Base-by-base conservation (phyloP, 2,329 filamentous ascomycete genomes). In the Cercospora zeae-maydis region DNA sequence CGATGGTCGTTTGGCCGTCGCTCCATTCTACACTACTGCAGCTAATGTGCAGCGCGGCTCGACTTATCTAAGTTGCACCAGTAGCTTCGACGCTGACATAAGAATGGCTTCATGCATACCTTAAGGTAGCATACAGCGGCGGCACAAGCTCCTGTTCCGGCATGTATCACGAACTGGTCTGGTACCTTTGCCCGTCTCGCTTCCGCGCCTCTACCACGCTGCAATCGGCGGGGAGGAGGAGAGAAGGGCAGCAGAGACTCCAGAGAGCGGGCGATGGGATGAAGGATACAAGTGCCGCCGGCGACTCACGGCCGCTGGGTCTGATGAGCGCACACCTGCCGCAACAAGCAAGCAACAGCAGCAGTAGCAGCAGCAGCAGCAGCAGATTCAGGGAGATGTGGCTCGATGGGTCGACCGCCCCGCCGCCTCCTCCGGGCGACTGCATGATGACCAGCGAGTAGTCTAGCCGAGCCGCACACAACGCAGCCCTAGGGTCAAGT, bases 21-120 rank as follows among this genome's bases (percentile, higher is more conserved):
- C 42, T 1, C 27, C n/a, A 9, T 19, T 6, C n/a, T 53, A 16
- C 27, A 31, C 14, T 53, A 53, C 33, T 53, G 31, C 16, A 39
- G 31, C 31, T 31, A 21, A 36, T 36, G 30, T 33, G 52, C 31
- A 36, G 52, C 31, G 33, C 52, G 52, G 52, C 52, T 37, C 9
- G 30, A 55, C 52, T 37, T 55, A 16, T n/a, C n/a, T n/a, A n/a
- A n/a, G n/a, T n/a, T n/a, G n/a, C 51, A 54, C 51, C 31, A 42
- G 37, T 31, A 30, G 27, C 51, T 54, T 27, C 27, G 14, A 33
- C 31, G 51, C 51, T 54, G 51, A 54, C 51, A 54, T 54, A 54
- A 34, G 27, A 13, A 13, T n/a, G n/a, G n/a, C 9, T 54, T 54
- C 51, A 14, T 54, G 51, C 31, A 34, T 30, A 34, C 27, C 31